Percentiles rank a stretch among this genome's conserved stretches.
Conservation (phyloP, 2,329 filamentous ascomycete genomes). For the Hypoxylon sp. region DNA sequence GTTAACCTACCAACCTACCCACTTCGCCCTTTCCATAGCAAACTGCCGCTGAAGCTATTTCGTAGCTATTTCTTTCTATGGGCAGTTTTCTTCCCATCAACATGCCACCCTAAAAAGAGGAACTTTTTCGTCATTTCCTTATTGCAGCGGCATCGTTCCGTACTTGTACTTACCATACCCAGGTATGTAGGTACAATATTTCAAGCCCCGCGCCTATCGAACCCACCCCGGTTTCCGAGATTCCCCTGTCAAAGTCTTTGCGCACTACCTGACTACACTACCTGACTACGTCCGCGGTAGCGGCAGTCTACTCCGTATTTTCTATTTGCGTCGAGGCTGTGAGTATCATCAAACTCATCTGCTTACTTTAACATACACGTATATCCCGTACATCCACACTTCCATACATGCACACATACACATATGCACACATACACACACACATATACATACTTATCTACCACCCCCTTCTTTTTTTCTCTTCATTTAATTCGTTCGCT, state of each 20-base stretch:
- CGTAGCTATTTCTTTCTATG: slow-evolving; percentile 21
- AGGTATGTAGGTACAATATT: slow-evolving; percentile 22
- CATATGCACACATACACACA: no score
- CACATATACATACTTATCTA: slow-evolving; percentile 14
- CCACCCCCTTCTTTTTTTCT: slow-evolving; percentile 37
- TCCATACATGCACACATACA: slow-evolving; percentile 4
- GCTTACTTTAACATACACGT: slow-evolving; percentile 38
- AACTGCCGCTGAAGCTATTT: slow-evolving; percentile 23
- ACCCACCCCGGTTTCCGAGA: slow-evolving; percentile 40
- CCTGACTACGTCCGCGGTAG: slow-evolving; percentile 27
- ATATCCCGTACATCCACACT: slow-evolving; percentile 30
- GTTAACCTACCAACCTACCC: slow-evolving; percentile 33
- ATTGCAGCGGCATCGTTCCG: slow-evolving; percentile 28
- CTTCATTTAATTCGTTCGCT: slow-evolving; percentile 32
- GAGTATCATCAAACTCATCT: slow-evolving; percentile 38
- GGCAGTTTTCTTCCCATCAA: slow-evolving; percentile 23
- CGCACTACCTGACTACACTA: neutral
- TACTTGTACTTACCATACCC: slow-evolving; percentile 22
- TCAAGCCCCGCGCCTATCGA: slow-evolving; percentile 40
- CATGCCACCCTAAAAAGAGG: slow-evolving; percentile 23
- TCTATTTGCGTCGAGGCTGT: slow-evolving; percentile 43
- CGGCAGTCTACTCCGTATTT: slow-evolving; percentile 44
- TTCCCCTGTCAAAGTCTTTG: slow-evolving; percentile 30
- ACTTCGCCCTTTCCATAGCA: slow-evolving; percentile 22
- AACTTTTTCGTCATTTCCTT: slow-evolving; percentile 6